Conservation (phyloP, 768 basidiomycete genomes). For the Collybia nuda region DNA sequence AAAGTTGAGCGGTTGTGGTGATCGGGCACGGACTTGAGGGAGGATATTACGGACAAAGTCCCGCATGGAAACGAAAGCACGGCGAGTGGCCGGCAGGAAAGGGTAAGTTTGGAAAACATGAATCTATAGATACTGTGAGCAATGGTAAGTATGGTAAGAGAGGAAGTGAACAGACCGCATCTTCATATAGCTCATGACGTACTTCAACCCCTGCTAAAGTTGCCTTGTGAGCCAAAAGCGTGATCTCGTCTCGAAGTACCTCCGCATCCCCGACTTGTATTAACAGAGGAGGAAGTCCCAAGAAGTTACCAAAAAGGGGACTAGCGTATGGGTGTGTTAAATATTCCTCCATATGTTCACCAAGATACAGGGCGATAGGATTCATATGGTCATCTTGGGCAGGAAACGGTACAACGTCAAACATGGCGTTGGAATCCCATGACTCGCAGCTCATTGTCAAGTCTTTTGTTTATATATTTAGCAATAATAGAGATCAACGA, state of each 20-base stretch:
- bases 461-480: slow-evolving; percentile 44
- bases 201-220: slow-evolving; percentile 83
- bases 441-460: slow-evolving; percentile 97
- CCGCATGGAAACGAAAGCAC: slow-evolving; percentile 69
- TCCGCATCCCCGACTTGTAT: slow-evolving; percentile 94
- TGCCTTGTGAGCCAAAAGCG: slow-evolving; percentile 92
- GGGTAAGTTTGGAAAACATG: slow-evolving; percentile 93
- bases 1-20: slow-evolving; percentile 51
- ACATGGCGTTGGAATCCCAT: slow-evolving; percentile 94
- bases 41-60: slow-evolving; percentile 64
- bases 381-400: slow-evolving; percentile 82
- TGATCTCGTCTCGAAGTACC: slow-evolving; percentile 92
- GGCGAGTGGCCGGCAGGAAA: slow-evolving; percentile 65
- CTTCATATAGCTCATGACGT: slow-evolving; percentile 86
- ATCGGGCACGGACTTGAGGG: slow-evolving; percentile 49
- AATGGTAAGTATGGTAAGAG: neutral
- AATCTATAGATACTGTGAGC: slow-evolving; percentile 44
- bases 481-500: neutral
- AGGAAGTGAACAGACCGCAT: slow-evolving; percentile 60
- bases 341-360: slow-evolving; percentile 74
- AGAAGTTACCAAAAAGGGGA: slow-evolving; percentile 89
- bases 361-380: slow-evolving; percentile 92
- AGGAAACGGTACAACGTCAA: slow-evolving; percentile 78
- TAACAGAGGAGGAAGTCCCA: slow-evolving; percentile 83
- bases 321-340: slow-evolving; percentile 96